Evolutionary conservation across 306 rosid species (phyloP).

Genomic region (Benincasa hispida): DNA sequence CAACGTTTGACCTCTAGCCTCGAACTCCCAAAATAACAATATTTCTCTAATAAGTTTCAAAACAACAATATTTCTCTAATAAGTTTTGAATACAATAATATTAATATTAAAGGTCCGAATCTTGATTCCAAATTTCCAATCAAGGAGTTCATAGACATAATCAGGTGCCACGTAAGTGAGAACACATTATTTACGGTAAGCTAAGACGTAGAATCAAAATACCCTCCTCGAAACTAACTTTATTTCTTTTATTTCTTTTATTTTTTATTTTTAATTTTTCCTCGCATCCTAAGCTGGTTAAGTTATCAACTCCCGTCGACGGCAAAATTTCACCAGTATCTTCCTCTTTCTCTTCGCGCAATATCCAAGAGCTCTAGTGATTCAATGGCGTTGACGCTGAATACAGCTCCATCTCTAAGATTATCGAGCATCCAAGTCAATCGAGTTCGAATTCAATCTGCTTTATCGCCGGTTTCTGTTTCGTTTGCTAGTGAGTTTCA

Average conservation of each 20-base stretch:
- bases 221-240: not conserved
- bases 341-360: not conserved
- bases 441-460: constrained; percentile 21
- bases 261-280: not conserved
- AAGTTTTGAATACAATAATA: no score
- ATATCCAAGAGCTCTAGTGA: not conserved
- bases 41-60: no score
- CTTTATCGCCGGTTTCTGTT: constrained; percentile 21
- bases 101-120: no score
- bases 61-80: no score
- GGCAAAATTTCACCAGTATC: not conserved
- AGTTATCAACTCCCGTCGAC: constrained; percentile 16
- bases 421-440: constrained; percentile 15
- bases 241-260: no score
- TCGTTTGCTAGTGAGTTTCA: constrained; percentile 40
- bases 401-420: constrained; percentile 23
- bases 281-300: not conserved
- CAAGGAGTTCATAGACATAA: not conserved
- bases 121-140: not conserved
- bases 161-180: not conserved
- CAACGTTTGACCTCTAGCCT: no score
- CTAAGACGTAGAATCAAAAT: not conserved
- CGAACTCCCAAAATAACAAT: no score
- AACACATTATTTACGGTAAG: not conserved
- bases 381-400: constrained; percentile 45